Evolutionary conservation across 495 filamentous ascomycete species (phyloP), one percentile per base, ranked within the genome.

Genomic region (Thermothielavioides terrestris): DNA sequence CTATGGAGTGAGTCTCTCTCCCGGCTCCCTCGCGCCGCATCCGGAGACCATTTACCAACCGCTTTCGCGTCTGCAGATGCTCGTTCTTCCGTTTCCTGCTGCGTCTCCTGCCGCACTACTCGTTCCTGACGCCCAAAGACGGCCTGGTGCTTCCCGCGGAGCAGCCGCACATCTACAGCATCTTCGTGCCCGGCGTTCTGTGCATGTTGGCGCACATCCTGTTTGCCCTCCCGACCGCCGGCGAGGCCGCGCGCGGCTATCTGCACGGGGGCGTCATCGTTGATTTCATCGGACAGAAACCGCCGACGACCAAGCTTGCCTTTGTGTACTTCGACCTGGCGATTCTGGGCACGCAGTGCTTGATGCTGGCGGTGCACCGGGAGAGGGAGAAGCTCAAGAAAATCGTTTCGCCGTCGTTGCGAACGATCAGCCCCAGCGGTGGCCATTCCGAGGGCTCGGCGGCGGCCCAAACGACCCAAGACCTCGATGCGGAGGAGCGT

Each of bases 201-300:
- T 91, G 85, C 71, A 78, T 86, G 48, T 53, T 91, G 27, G 69
- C 84, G 25, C 89, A 94, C 64, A 56, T 82, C 11, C 70, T 84
- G 43, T 72, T 78, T 41, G 66, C 76, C 11, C 70, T 77, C 12
- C 82, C 85, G 1, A 70, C 78, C 23, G 87, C 84, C 17, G 79
- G 82, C 47, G 88, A 94, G 67, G 77, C 81, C 28, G 82, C 83
- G 21, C 75, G 88, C 41, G 86, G 84, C 6, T 92, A 94, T 61
- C 72, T 92, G 1, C 87, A 94, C 61, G 89, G 89, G 18, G 87
- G 89, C 7, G 62, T 94, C 27, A 75, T 92, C 35, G 82, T 94
- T 51, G 67, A 95, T 65, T 90, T 95, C 60, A 82, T 95, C 48
- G 89, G 89, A 8, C 87, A 94, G 69, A 79, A 79, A 60, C 82